Base-by-base conservation (phyloP, 176 grass and related monocot species). In the Oryza punctata region DNA sequence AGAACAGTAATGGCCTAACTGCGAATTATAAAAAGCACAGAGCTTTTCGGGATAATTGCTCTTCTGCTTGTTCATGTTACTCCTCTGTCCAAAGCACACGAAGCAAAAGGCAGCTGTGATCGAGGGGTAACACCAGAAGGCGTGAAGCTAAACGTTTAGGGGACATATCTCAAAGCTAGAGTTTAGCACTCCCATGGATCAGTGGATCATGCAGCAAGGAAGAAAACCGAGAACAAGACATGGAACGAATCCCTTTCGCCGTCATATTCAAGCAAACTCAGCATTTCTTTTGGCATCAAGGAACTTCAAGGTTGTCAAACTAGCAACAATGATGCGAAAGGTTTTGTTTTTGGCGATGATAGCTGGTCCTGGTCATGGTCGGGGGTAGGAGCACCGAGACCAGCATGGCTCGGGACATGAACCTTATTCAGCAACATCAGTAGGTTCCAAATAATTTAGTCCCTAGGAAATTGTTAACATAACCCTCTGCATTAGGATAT, bases 381-480 rank as follows among this genome's bases (percentile, higher is more conserved):
- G 75, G 78, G 78, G 65, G 73, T 78, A 86, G 61, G 76, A 85
- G 70, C 76, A 29, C 70, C 82, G 68, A 63, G 71, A 81, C 78
- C 25, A 71, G 37, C 66, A 76, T 13, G 15, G 72, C 59, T 86
- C 35, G 67, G 78, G 79, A 90, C 73, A 81, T 73, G 78, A 69
- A 83, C 84, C 88, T 86, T 64, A 47, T 79, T 82, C n/a, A 74
- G 74, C 84, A 83, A 73, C 79, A 87, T 69, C 79, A 87, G 77
- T 15, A 9, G 65, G 15, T 47, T 28, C 46, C 69, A 83, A 86
- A 74, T 86, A 82, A 67, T 82, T 88, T 85, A 81, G 46, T 81
- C 63, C 77, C 60, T 78, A 67, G 70, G 66, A 69, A 88, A 73
- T 70, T 82, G 43, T 85, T 81, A 72, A 66, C 64, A 74, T 8